Percentiles rank a stretch among this genome's conserved stretches.
These are phyloP conservation scores for Acer saccharum DNA, from an alignment of 345 rosid genomes.

Conservation along the genomic window DNA sequence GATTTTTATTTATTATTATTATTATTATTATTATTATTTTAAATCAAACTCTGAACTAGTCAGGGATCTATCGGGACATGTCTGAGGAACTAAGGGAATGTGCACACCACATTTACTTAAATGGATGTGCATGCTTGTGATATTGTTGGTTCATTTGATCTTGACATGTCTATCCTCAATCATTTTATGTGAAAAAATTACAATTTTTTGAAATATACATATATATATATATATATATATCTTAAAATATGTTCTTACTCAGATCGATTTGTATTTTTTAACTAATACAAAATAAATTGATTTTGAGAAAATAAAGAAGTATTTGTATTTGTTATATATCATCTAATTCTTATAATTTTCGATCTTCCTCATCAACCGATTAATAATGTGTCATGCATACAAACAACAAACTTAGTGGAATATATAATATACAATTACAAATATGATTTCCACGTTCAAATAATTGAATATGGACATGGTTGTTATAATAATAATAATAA, in stretches of 20 bases:
- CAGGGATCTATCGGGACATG: no score
- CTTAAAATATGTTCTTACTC: neutral
- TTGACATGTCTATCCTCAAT: neutral
- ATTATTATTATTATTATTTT: no score
- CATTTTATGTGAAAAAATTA: neutral
- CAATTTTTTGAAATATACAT: no score
- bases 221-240: no score
- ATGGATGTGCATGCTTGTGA: no score
- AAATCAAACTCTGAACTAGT: no score
- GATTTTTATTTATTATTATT: no score
- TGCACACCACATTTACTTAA: no score
- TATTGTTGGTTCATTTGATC: neutral
- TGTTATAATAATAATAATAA: neutral
- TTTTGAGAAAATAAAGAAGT: neutral
- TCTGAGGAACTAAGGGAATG: no score
- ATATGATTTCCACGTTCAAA: neutral
- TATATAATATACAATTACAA: neutral
- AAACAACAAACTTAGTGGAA: neutral
- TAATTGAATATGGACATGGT: neutral
- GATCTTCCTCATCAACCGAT: neutral
- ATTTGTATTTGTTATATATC: no score
- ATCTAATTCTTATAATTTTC: no score
- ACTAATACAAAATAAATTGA: no score
- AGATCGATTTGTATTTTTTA: neutral
- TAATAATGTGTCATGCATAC: neutral